A percentile compares a stretch with the other conserved stretches of the same genome.
These are phyloP conservation scores for button mushroom (Agaricus bisporus) DNA, from an alignment of 768 basidiomycete genomes.

Conservation along the genomic window DNA sequence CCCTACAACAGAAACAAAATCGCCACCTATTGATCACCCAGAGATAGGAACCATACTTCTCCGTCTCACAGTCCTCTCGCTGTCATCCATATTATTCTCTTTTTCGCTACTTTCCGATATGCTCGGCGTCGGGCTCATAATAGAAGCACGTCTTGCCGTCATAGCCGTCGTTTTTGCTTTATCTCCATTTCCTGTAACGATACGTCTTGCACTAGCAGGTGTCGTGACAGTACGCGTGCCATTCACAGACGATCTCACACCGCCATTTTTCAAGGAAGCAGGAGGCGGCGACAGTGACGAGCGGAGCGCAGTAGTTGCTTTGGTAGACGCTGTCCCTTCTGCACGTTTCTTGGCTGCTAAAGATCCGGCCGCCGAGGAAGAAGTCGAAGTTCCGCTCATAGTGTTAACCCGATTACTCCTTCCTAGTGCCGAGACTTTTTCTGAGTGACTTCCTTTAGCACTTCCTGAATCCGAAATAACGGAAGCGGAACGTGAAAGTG, in stretches of 20 bases:
- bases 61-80: conserved; percentile 18
- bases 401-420: conserved; percentile 43
- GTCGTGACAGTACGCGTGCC: conserved; percentile 18
- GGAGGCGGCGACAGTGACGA: conserved; percentile 22
- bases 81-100: conserved; percentile 41
- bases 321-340: conserved; percentile 34
- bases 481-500: conserved; percentile 52
- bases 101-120: conserved; percentile 47
- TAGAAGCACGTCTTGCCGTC: conserved; percentile 14
- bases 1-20: neutral
- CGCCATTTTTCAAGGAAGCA: conserved; percentile 24
- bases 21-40: conserved; percentile 14
- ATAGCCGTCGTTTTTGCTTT: conserved; percentile 23
- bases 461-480: conserved; percentile 44
- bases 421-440: conserved; percentile 34
- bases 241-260: conserved; percentile 28
- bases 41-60: conserved; percentile 28
- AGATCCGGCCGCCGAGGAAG: conserved; percentile 18
- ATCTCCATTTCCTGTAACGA: conserved; percentile 23
- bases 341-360: conserved; percentile 16
- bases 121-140: conserved; percentile 32
- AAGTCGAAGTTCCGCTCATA: conserved; percentile 19
- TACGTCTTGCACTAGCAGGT: conserved; percentile 27
- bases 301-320: conserved; percentile 16
- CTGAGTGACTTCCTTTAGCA: conserved; percentile 24